Conservation (phyloP, 169 alveolate genomes). For the Eimeria praecox region DNA sequence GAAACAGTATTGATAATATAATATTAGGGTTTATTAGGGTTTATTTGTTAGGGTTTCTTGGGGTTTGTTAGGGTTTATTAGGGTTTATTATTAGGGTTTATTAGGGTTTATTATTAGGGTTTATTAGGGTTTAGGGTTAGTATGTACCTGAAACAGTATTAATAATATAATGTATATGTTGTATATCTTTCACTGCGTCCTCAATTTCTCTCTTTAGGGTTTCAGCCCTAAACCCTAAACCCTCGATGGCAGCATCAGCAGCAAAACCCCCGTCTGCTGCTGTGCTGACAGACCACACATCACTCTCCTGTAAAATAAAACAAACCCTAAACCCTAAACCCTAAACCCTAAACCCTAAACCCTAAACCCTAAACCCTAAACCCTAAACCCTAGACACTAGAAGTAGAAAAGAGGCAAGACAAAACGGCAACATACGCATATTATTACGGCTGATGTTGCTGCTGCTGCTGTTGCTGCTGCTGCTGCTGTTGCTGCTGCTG, state of each 20-base stretch:
- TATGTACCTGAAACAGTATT: constrained; percentile 37
- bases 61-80: background rate
- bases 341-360: too few species aligned
- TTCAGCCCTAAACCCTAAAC: background rate
- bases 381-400: too few species aligned
- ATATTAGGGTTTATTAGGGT: too few species aligned
- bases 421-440: too few species aligned
- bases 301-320: constrained; percentile 24
- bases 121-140: constrained; percentile 56
- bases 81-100: background rate
- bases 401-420: too few species aligned
- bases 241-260: constrained; percentile 12
- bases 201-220: background rate
- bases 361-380: too few species aligned
- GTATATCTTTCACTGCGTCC: background rate
- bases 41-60: too few species aligned
- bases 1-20: too few species aligned
- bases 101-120: background rate
- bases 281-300: constrained; percentile 45
- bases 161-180: background rate
- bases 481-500: too few species aligned
- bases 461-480: too few species aligned
- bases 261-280: constrained; percentile 5
- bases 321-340: constrained; percentile 27
- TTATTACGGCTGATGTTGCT: too few species aligned